Conservation (phyloP, 2,329 filamentous ascomycete genomes). For the Aspergillus quadricinctus region DNA sequence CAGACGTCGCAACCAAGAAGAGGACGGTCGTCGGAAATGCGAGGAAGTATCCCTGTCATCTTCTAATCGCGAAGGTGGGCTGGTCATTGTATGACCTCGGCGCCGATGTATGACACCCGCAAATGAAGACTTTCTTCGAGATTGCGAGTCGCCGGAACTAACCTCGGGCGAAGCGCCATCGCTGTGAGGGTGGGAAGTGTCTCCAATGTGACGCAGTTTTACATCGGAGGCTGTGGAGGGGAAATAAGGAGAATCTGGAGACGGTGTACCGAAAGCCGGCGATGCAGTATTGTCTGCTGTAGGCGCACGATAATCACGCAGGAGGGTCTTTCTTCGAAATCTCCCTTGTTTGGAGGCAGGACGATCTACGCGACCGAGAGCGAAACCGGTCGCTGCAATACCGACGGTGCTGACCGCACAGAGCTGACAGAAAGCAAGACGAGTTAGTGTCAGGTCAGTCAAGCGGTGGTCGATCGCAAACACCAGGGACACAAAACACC, state of each 20-base stretch:
- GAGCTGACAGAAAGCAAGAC: slow-evolving; percentile 40
- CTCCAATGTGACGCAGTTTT: slow-evolving; percentile 8
- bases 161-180: slow-evolving; percentile 8
- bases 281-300: slow-evolving; percentile 10
- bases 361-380: slow-evolving; percentile 50
- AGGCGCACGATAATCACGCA: slow-evolving; percentile 17
- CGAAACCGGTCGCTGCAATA: slow-evolving; percentile 56
- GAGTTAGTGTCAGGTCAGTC: neutral
- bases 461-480: neutral
- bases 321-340: slow-evolving; percentile 24
- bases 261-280: slow-evolving; percentile 9
- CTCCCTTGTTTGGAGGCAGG: slow-evolving; percentile 26
- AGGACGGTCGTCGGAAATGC: slow-evolving; percentile 37
- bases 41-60: slow-evolving; percentile 22
- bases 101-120: slow-evolving; percentile 28
- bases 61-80: slow-evolving; percentile 23
- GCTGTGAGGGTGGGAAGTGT: slow-evolving; percentile 10
- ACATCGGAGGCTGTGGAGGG: slow-evolving; percentile 10
- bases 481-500: neutral
- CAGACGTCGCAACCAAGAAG: slow-evolving; percentile 55
- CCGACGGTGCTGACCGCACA: slow-evolving; percentile 61
- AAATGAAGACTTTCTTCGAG: slow-evolving; percentile 25
- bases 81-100: slow-evolving; percentile 36
- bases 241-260: slow-evolving; percentile 17
- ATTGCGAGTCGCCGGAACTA: slow-evolving; percentile 13